Evolutionary conservation across 441 rosid genomes (phyloP).

Genomic region (Jatropha multifida): DNA sequence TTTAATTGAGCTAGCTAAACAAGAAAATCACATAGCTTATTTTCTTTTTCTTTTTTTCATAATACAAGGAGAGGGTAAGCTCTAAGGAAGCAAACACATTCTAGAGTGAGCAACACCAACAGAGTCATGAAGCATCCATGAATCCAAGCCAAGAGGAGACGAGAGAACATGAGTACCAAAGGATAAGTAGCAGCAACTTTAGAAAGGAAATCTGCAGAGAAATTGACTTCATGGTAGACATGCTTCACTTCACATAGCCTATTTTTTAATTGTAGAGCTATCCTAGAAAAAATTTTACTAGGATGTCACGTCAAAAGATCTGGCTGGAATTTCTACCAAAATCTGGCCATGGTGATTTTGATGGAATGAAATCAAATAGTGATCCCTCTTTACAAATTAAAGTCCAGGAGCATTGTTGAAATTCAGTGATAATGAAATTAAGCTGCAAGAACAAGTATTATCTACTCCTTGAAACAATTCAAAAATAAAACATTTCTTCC

Average conservation of each 20-base stretch:
- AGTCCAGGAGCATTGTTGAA: neutral
- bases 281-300: neutral
- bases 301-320: neutral
- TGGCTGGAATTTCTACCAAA: neutral
- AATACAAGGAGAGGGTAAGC: no score
- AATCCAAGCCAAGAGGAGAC: no score
- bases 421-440: neutral
- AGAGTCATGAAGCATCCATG: no score
- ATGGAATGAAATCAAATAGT: neutral
- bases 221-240: no score
- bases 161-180: no score
- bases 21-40: neutral
- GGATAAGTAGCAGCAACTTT: no score
- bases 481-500: neutral
- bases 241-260: neutral
- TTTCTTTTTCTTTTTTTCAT: no score
- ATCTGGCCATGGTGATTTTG: neutral
- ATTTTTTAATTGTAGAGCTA: neutral
- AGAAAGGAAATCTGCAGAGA: no score
- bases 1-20: neutral
- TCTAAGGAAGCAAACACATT: no score
- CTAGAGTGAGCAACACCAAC: no score
- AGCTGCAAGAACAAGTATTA: neutral
- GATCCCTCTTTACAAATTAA: neutral
- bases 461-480: conserved; percentile 1